phyloP scores from a whole-genome alignment of 2,329 filamentous ascomycete genomes.

The Hypoxylon sp. region DNA sequence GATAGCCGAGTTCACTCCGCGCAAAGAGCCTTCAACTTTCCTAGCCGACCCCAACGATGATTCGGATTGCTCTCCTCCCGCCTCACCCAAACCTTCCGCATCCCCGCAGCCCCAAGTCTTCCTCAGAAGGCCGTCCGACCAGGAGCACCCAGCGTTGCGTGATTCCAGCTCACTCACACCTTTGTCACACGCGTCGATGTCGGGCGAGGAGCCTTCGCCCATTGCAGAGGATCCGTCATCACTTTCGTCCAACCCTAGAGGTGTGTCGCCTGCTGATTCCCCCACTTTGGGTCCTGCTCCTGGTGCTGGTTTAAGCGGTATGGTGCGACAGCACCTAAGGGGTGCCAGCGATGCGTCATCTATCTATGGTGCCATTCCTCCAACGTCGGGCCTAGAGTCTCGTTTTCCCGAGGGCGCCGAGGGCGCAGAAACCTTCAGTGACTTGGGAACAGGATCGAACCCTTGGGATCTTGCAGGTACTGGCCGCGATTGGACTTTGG shows the following conservation, averaged over 20 bases:
- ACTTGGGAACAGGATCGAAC: constrained; percentile 50
- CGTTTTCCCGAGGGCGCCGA: constrained; percentile 49
- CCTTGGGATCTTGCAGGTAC: constrained; percentile 55
- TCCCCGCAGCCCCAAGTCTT: constrained; percentile 52
- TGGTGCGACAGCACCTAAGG: constrained; percentile 86
- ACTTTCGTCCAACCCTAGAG: constrained; percentile 34
- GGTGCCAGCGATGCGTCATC: constrained; percentile 84
- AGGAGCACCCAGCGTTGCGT: constrained; percentile 64
- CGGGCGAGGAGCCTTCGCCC: constrained; percentile 45
- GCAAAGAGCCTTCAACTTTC: constrained; percentile 53
- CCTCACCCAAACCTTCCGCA: constrained; percentile 34
- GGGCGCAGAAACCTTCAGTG: constrained; percentile 43
- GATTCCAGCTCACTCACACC: constrained; percentile 56
- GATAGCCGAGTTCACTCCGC: constrained; percentile 44
- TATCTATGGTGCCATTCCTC: constrained; percentile 66
- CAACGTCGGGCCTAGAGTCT: constrained; percentile 50
- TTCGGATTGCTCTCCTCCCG: constrained; percentile 45
- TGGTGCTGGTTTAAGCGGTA: constrained; percentile 74
- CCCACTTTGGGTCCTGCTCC: constrained; percentile 75
- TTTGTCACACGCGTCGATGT: constrained; percentile 47
- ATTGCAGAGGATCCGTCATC: constrained; percentile 39
- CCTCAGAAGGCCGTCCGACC: constrained; percentile 59
- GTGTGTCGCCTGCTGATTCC: constrained; percentile 65
- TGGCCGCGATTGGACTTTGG: constrained; percentile 40
- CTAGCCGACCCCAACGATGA: constrained; percentile 56